A percentile compares a stretch with the other conserved stretches of the same genome.
phyloP scores from a whole-genome alignment of 331 rosid genomes.

The Malus hybrid region DNA sequence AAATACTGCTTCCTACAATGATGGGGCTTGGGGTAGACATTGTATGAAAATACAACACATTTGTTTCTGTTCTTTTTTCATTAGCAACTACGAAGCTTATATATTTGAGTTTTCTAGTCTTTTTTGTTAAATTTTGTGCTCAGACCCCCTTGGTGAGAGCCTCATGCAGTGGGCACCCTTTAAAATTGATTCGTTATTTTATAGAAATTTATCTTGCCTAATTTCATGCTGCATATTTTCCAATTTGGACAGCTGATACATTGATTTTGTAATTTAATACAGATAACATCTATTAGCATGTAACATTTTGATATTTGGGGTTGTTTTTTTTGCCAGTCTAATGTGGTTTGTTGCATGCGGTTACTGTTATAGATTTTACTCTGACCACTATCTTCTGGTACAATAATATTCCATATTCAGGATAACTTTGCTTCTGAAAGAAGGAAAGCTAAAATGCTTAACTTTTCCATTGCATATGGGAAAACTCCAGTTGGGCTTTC shows the following conservation, averaged over 20 bases:
- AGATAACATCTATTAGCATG: neutral
- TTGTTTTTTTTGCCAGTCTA: neutral
- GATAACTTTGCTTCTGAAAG: slow-evolving; percentile 90
- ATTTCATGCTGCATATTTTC: neutral
- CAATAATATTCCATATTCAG: slow-evolving; percentile 19
- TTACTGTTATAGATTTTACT: neutral
- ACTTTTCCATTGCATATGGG: slow-evolving; percentile 96
- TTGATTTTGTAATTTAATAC: neutral
- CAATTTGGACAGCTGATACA: neutral
- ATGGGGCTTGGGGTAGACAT: neutral
- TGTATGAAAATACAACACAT: neutral
- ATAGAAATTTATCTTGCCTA: neutral
- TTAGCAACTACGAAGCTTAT: neutral
- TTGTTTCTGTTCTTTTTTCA: neutral
- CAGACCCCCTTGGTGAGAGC: neutral
- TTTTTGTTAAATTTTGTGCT: neutral
- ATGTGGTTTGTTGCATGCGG: neutral
- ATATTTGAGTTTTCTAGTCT: neutral
- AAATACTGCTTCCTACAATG: neutral
- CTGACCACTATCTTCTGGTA: neutral
- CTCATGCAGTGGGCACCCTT: neutral
- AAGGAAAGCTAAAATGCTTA: slow-evolving; percentile 95
- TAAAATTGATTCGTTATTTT: neutral
- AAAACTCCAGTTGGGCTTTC: slow-evolving; percentile 93
- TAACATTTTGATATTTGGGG: neutral